A percentile compares a stretch with the other conserved stretches of the same genome.
These are phyloP conservation scores for Pseudocercospora macadamiae DNA, from an alignment of 2,329 filamentous ascomycete genomes.

Conservation along the genomic window DNA sequence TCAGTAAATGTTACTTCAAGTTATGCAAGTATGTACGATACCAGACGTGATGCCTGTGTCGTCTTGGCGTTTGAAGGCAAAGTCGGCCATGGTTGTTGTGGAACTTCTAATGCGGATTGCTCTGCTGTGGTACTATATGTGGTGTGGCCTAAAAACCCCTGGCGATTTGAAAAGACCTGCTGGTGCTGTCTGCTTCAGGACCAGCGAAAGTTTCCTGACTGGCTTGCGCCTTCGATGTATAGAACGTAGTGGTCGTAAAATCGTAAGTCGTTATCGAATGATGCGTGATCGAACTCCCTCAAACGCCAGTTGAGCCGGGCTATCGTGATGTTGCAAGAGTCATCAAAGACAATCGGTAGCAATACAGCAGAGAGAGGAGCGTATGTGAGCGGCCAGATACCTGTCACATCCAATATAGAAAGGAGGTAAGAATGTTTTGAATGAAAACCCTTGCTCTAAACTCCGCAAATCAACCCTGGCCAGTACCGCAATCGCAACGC, in stretches of 20 bases:
- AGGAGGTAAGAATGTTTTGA: slow-evolving; percentile 2
- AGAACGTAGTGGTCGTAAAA: neutral
- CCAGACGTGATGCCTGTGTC: slow-evolving; percentile 35
- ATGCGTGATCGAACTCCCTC: neutral
- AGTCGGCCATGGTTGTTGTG: slow-evolving; percentile 35
- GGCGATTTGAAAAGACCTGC: too few relatives aligned
- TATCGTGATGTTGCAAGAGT: neutral
- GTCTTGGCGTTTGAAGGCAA: slow-evolving; percentile 40
- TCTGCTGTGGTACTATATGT: too few relatives aligned
- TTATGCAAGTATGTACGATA: slow-evolving; percentile 10
- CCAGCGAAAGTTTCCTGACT: neutral
- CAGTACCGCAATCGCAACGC: neutral
- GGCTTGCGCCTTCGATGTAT: neutral
- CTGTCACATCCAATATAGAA: neutral
- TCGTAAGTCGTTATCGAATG: slow-evolving; percentile 29
- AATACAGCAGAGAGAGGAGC: neutral
- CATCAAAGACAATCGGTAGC: neutral
- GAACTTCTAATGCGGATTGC: too few relatives aligned
- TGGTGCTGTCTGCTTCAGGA: too few relatives aligned
- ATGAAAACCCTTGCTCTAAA: slow-evolving; percentile 1
- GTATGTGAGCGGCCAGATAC: neutral
- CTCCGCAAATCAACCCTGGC: neutral
- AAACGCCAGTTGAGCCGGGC: neutral
- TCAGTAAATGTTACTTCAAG: slow-evolving; percentile 7
- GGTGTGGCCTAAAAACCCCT: too few relatives aligned